These are phyloP conservation scores for Dothideomycetes sp. DNA, from an alignment of 2,329 filamentous ascomycete species.

Conservation along the genomic window DNA sequence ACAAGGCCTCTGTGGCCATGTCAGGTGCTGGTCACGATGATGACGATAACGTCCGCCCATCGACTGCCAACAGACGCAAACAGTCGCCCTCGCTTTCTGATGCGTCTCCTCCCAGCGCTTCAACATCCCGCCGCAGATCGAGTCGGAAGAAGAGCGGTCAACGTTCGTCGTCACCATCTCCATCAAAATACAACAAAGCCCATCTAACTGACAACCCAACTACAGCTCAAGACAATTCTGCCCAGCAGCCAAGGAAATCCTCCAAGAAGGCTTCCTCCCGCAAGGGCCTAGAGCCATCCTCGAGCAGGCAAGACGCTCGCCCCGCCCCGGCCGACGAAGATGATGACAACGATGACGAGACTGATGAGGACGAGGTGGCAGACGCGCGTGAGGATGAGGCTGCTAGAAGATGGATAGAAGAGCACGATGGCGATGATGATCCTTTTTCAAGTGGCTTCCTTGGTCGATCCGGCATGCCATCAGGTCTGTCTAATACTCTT, in stretches of 20 bases:
- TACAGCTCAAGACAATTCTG: slow-evolving; percentile 19
- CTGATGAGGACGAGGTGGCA: slow-evolving; percentile 20
- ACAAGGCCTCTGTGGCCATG: slow-evolving; percentile 46
- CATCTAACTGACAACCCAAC: slow-evolving; percentile 22
- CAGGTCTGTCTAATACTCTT: slow-evolving; percentile 66
- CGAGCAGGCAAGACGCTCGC: not conserved
- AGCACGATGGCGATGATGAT: slow-evolving; percentile 49
- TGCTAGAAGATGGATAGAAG: slow-evolving; percentile 31
- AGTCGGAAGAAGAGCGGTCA: slow-evolving; percentile 57
- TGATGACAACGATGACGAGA: slow-evolving; percentile 1
- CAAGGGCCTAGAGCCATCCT: slow-evolving; percentile 2
- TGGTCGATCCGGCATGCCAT: slow-evolving; percentile 48
- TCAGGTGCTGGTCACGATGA: slow-evolving; percentile 56
- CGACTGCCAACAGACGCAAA: slow-evolving; percentile 29
- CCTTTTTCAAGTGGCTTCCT: slow-evolving; percentile 54
- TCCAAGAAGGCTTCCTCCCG: slow-evolving; percentile 19
- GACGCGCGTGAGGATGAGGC: slow-evolving; percentile 23
- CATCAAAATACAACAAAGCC: not conserved
- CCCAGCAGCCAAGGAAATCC: slow-evolving; percentile 16
- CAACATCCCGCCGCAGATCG: slow-evolving; percentile 61
- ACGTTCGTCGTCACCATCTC: slow-evolving; percentile 27
- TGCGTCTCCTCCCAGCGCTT: slow-evolving; percentile 42
- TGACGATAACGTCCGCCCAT: slow-evolving; percentile 5
- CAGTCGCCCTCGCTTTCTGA: slow-evolving; percentile 54
- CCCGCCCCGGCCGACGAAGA: not conserved